Percentiles rank a stretch among this genome's conserved stretches.
Evolutionary conservation across 305 asterid species (phyloP).

Genomic region (Fraxinus nigra): DNA sequence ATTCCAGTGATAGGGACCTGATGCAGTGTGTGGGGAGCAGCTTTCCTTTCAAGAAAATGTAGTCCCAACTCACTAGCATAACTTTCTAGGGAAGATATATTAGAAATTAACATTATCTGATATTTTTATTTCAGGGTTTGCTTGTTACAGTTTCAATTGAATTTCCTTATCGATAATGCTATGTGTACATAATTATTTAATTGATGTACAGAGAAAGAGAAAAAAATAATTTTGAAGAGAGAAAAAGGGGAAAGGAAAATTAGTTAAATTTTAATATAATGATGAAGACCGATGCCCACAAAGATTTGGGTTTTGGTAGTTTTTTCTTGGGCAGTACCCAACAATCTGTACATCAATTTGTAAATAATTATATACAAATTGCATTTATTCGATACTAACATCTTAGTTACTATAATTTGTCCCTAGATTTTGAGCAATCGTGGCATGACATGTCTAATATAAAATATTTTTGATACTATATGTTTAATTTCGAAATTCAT

Average conservation of each 20-base stretch:
- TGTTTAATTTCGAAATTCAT: background rate
- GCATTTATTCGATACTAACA: background rate
- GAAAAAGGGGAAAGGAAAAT: background rate
- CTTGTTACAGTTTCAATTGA: background rate
- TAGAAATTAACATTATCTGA: background rate
- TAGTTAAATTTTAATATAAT: no score
- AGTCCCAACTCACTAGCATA: slow-evolving; percentile 21
- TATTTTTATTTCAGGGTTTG: background rate
- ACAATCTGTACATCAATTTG: no score
- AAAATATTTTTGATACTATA: background rate
- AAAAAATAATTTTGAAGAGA: background rate
- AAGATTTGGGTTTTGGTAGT: no score
- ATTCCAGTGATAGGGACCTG: background rate
- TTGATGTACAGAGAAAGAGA: background rate
- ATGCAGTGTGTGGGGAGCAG: background rate
- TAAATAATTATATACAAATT: background rate
- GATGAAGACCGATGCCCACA: no score
- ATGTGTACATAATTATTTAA: background rate
- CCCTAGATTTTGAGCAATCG: background rate
- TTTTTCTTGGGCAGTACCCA: no score
- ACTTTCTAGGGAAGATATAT: background rate
- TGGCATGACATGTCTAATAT: background rate
- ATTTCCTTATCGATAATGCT: background rate
- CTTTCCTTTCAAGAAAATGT: slow-evolving; percentile 19
- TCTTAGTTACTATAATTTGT: background rate